Base-by-base conservation (phyloP, 2,329 filamentous ascomycete genomes). In the Trichoderma cornu-damae region DNA sequence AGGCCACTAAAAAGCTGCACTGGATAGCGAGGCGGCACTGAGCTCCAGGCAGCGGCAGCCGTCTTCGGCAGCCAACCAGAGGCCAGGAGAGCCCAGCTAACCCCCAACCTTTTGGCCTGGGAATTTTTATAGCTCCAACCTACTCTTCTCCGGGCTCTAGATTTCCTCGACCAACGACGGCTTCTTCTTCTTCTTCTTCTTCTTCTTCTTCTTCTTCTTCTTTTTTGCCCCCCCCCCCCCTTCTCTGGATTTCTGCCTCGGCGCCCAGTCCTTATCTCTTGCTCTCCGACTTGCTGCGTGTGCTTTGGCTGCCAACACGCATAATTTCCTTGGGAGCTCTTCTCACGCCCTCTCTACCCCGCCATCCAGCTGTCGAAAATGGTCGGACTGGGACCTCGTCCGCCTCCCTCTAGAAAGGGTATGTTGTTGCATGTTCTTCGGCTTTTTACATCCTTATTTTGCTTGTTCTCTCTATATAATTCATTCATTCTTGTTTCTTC, bases 321-420 rank as follows among this genome's bases (percentile, higher is more conserved):
- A 20, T 54, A 12, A n/a, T n/a, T 46, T 24, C 5, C 37, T 16
- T 20, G 14, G 28, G 24, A 46, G 26, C 50, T 59, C 57, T 6
- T 6, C 44, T 28, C n/a, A 40, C 18, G 12, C 30, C 37, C 38
- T 48, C 43, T 60, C 64, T 71, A 69, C 69, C 71, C 71, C 69
- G 68, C 69, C 68, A 70, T 64, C 63, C 59, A 60, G 57, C 66
- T 50, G 61, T 62, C n/a, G 70, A 77, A 71, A 68, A 79, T 79
- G 77, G 77, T 79, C 65, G 76, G 76, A 62, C 70, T 79, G 61
- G 77, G 77, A 70, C 76, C 77, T 66, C 75, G 76, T 68, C 75
- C 73, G 68, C 76, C 75, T 63, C 76, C 76, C 65, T 76, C 75
- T 66, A 74, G 77, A 64, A 90, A 88, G 82, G 88, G 88, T 88